Base-by-base conservation (phyloP, 306 rosid species). In the Cucumis cinereus region DNA sequence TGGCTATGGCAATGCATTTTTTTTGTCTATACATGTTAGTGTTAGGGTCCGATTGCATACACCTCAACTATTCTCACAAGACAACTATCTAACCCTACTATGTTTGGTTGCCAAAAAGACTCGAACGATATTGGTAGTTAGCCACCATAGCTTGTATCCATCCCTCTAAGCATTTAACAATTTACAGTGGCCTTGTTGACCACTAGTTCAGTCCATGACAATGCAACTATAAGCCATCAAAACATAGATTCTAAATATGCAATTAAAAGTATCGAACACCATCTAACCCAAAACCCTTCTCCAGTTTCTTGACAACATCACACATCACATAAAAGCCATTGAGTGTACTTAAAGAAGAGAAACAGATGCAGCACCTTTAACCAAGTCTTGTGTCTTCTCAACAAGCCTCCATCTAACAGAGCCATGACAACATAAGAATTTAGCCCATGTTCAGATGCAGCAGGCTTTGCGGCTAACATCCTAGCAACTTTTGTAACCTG, bases 401-500 rank as follows among this genome's bases (percentile, higher is more conserved):
- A 81, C 72, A 90, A 85, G 86, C 99, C 99, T 74, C 97, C 97
- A 63, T 94, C 99, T 73, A 94, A 89, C 77, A 94, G 86, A 83
- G 96, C 93, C 99, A 94, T 94, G 78, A 90, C 88, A 68, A 87
- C 85, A 80, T 87, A 89, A 30, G 84, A 83, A 75, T 86, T 90
- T 72, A 83, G 88, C 83, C 85, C 99, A 78, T 62, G 66, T 79
- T 85, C 85, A 22, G 82, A 75, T 66, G 83, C 91, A 8, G 55
- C 61, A 30, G 92, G 90, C 86, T 81, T 90, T 43, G 88, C 88
- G 0, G 93, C 96, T 80, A 94, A 81, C 80, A 82, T 80, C 85
- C 97, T 80, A 67, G 99, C 96, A 85, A 94, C 95, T 83, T 84
- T 94, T 3, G 99, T 83, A 52, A 94, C 96, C 98, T 93, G 78